A percentile compares a stretch with the other conserved stretches of the same genome.
These are phyloP conservation scores for Cytospora piceicola DNA, from an alignment of 2,329 filamentous ascomycete genomes.

Conservation along the genomic window DNA sequence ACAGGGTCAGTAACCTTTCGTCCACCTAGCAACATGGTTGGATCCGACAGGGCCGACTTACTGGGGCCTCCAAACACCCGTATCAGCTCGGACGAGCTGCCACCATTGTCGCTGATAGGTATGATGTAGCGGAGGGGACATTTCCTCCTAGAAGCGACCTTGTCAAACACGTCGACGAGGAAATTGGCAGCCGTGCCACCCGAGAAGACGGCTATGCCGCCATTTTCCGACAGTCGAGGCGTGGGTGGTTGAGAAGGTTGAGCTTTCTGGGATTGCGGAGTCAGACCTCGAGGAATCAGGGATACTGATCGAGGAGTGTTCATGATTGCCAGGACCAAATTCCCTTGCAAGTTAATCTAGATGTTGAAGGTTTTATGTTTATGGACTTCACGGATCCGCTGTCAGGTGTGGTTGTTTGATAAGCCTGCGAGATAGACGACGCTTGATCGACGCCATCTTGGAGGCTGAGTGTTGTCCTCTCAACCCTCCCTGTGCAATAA, in stretches of 20 bases:
- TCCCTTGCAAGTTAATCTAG: not conserved
- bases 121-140: slow-evolving; percentile 83
- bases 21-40: not conserved
- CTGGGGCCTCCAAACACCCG: slow-evolving; percentile 93
- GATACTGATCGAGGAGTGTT: slow-evolving; percentile 8
- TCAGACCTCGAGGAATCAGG: slow-evolving; percentile 3
- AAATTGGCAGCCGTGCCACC: slow-evolving; percentile 94
- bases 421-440: not conserved
- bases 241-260: slow-evolving; percentile 18
- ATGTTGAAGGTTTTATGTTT: not conserved
- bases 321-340: not conserved
- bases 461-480: slow-evolving; percentile 19
- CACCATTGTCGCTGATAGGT: slow-evolving; percentile 94
- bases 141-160: slow-evolving; percentile 64
- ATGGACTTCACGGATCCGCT: not conserved
- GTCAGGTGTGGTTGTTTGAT: not conserved
- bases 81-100: slow-evolving; percentile 90
- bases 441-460: slow-evolving; percentile 10
- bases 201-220: slow-evolving; percentile 82
- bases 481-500: slow-evolving; percentile 2
- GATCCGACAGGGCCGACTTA: slow-evolving; percentile 40
- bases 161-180: slow-evolving; percentile 86
- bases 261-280: slow-evolving; percentile 18
- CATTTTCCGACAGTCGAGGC: slow-evolving; percentile 15
- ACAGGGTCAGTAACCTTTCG: slow-evolving; percentile 12